Conservation (phyloP, 148 eudicot genomes). For the Camellia lanceoleosa region DNA sequence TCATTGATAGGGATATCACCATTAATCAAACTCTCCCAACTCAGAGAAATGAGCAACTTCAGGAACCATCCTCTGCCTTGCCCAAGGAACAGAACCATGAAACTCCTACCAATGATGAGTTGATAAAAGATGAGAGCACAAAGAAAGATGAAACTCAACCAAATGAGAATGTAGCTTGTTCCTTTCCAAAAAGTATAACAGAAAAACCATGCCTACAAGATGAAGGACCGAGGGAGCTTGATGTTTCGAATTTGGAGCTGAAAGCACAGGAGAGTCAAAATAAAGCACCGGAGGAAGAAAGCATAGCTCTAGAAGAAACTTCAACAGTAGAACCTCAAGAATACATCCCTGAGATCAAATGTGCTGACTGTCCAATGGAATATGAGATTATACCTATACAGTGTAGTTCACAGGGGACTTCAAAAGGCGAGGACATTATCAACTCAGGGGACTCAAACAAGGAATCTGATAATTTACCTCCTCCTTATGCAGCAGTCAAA, state of each 20-base stretch:
- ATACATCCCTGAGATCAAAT: conserved; percentile 15
- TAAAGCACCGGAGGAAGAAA: conserved; percentile 15
- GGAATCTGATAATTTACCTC: neutral
- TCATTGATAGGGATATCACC: neutral
- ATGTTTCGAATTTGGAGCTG: conserved; percentile 13
- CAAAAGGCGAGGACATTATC: conserved; percentile 8
- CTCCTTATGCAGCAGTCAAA: conserved; percentile 5
- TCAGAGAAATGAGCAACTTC: conserved; percentile 4
- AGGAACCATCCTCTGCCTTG: neutral
- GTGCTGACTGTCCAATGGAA: conserved; percentile 13
- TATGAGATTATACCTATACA: conserved; percentile 1
- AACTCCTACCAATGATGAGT: conserved; percentile 1
- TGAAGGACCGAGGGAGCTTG: conserved; percentile 17
- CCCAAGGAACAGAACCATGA: neutral
- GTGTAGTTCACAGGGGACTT: conserved; percentile 7
- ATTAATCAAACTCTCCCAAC: neutral
- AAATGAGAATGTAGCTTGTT: neutral
- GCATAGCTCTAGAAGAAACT: conserved; percentile 10
- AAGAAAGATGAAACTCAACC: neutral
- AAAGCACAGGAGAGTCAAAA: conserved; percentile 11
- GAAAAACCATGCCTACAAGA: conserved; percentile 13
- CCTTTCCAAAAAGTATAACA: neutral
- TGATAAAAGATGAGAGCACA: neutral
- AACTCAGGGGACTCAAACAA: conserved; percentile 12
- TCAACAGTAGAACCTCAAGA: conserved; percentile 11